These are phyloP conservation scores for Cicer judaicum DNA, from an alignment of 306 rosid species.

Conservation along the genomic window DNA sequence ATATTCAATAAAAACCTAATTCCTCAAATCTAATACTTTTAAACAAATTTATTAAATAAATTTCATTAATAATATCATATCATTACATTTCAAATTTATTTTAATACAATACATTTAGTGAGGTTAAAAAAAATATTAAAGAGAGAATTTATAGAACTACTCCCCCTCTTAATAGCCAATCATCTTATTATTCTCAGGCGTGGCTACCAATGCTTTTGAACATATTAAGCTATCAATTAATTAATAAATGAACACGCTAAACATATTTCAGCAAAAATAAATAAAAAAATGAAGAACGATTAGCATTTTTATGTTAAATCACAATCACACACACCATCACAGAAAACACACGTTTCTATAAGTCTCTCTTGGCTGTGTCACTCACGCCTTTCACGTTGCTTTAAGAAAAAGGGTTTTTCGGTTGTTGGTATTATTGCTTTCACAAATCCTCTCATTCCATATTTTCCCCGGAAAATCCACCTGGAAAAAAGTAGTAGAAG, in stretches of 20 bases:
- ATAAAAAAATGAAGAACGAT: not conserved
- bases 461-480: constrained; percentile 21
- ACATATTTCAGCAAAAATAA: not conserved
- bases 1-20: no score
- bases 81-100: no score
- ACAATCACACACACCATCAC: not conserved
- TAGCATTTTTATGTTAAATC: not conserved
- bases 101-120: no score
- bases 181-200: no score
- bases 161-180: no score
- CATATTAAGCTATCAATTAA: no score
- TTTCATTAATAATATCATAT: no score
- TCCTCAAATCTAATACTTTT: no score
- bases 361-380: not conserved
- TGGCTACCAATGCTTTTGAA: no score
- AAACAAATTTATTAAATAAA: no score
- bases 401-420: not conserved
- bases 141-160: no score
- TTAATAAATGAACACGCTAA: not conserved
- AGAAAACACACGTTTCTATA: not conserved
- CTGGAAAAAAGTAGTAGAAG: not conserved
- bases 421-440: not conserved
- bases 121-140: no score
- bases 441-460: constrained; percentile 15
- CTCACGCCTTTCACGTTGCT: constrained; percentile 43